Base-by-base conservation (phyloP, 2,329 filamentous ascomycete species). In the Fusarium chuoi region DNA sequence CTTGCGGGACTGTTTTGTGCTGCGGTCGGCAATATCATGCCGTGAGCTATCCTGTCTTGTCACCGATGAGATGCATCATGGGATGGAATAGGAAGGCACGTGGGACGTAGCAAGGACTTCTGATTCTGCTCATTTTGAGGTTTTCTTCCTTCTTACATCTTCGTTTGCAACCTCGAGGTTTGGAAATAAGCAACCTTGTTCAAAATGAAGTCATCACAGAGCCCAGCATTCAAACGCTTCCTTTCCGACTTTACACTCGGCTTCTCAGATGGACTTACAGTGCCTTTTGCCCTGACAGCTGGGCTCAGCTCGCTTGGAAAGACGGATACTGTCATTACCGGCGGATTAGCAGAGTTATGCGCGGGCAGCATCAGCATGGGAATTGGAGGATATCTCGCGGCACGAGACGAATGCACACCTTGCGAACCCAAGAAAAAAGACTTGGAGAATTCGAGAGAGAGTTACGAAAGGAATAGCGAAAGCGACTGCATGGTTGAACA, bases 341-440 rank as follows among this genome's bases (percentile, higher is more conserved):
- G 90, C 6, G 92, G 92, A 1, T 82, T 93, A 35, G 92, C 92
- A 2, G 92, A 94, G 80, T 85, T 94, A 44, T 91, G 92, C 68
- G 90, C 91, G 0, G 92, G 92, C 6, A 89, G 90, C 52, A 93
- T 94, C 68, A 92, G 89, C 51, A 94, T 94, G 92, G 92, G 92
- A 6, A 86, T 94, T 20, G 91, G 92, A 24, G 91, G 90, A 18
- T 94, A 92, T 76, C 83, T 94, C 4, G 89, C 91, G 4, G 90
- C 90, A 61, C 83, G 78, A 77, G 87, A 77, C 44, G 81, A 83
- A 20, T 44, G 44, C 11, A 15, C 30, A 0, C 26, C 49, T 28
- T 33, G 55, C 9, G 12, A 48, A 6, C 7, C 51, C 3, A 58
- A n/a, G 11, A 24, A 41, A 0, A 44, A 48, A 4, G 73, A 77